Evolutionary conservation across 768 basidiomycete genomes (phyloP), one percentile per base, ranked within the genome.

Genomic region (Piloderma croceum): DNA sequence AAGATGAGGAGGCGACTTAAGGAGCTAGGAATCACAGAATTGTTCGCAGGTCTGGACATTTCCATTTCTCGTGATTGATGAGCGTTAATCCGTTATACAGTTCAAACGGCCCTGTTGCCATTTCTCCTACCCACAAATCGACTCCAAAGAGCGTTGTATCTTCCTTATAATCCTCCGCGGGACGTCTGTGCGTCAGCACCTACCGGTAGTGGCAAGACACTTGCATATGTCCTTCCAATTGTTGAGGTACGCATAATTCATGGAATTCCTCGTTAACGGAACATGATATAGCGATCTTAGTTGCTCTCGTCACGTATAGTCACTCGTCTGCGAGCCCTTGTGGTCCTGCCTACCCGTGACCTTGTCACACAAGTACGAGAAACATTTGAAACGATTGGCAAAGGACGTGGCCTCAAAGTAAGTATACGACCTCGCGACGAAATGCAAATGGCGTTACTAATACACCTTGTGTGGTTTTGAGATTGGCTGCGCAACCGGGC

Each of bases 121-220:
- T 79, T 90, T 54, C 69, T 98, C 1, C 72, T 93, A 11, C 69
- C 73, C 12, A 37, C 65, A 35, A 55, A 69, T 13, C 48, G 57
- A 7, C 49, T 58, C 4, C 58, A 71, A 29, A 58, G 66, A 36
- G 59, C 67, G 1, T 60, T 91, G 7, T 89, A 90, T 52, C 65
- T 71, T 31, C 81, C 88, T 0, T 81, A 76, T 50, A 57, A 73
- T 42, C 71, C 77, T 24, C 81, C 81, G 20, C 72, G 72, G 20
- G 96, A 99, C 61, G 73, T 92, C 10, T 93, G 92, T 50, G 87
- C 94, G 10, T 96, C 91, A 6, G 96, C 96, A 1, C 96, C 96
- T 1, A 99, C 96, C 1, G 96, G 96, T 18, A 96, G 92, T 50
- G 96, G 96, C 1, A 99, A 99, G 62, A 99, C 94, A 0, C 71